Percentiles rank a stretch among this genome's conserved stretches.
Evolutionary conservation across 352 stramenopile species (phyloP).

Genomic region (Saprolegnia parasitica): DNA sequence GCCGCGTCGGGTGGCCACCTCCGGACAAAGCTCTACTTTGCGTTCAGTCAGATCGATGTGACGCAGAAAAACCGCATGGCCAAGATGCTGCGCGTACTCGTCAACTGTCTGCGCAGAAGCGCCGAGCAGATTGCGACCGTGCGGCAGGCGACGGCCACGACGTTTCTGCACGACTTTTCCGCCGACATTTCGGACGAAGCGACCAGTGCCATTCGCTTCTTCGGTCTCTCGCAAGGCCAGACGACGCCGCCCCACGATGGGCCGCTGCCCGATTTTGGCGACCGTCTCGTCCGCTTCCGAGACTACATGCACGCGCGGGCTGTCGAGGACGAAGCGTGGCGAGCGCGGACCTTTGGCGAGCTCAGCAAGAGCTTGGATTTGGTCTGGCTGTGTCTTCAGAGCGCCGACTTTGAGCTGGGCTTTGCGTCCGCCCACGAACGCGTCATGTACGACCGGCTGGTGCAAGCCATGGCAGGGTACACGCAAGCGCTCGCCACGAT

Average conservation of each 20-base stretch:
- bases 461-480: not conserved
- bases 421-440: not conserved
- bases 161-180: not conserved
- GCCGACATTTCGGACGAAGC: not conserved
- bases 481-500: not conserved
- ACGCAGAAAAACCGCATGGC: not conserved
- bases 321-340: not conserved
- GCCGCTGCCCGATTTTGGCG: not conserved
- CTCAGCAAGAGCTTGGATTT: not conserved
- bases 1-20: not conserved
- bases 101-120: not conserved
- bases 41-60: not conserved
- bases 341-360: not conserved
- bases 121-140: not conserved
- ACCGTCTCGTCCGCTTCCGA: not conserved
- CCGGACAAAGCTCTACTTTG: not conserved
- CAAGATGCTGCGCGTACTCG: not conserved
- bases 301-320: not conserved
- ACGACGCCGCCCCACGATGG: not conserved
- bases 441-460: not conserved
- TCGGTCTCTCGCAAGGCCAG: not conserved
- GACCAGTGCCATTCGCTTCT: not conserved
- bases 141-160: not conserved
- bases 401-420: not conserved
- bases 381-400: constrained; percentile 4